Evolutionary conservation across 495 filamentous ascomycete genomes (phyloP), one percentile per base, ranked within the genome.

Genomic region (Xanthoparmelia taractica): DNA sequence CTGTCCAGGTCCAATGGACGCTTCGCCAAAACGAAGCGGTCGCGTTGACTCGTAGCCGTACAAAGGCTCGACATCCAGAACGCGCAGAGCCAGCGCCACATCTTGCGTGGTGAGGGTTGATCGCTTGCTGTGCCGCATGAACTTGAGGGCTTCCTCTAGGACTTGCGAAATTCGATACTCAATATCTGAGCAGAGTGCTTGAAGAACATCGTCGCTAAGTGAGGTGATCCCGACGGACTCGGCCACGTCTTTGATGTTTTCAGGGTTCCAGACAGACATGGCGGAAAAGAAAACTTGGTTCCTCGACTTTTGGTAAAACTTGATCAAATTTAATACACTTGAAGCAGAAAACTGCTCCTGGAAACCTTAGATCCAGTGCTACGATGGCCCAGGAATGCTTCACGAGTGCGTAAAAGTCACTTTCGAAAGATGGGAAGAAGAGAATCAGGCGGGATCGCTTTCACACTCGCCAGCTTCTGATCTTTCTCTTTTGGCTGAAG

Each of bases 81-180:
- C 87, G 50, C 84, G 81, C 60, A 97, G 75, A 8, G 94, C 92
- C 59, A 89, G 86, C 31, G 88, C 85, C 33, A 96, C 81, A 72
- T 98, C 94, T 65, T 92, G 85, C 40, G 93, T 93, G 12, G 83
- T 87, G 59, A 98, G 80, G 11, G 86, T 82, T 0, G 88, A 96
- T 55, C 94, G 86, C 70, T 89, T 89, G 41, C 84, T 82, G 64
- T 92, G 87, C 59, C 90, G 89, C 94, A 97, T 97, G 73, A 91
- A 92, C 71, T 96, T 95, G 63, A 97, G 81, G 4, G 92, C 88
- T 76, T 97, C 95, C 65, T 92, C 85, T 55, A 98, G 81, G 38
- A 98, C 90, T 71, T 96, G 91, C 63, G 88, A 85, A 65, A 97
- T 82, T 38, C 94, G 89, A 69, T 91, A 97, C 74, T 98, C 94